Base-by-base conservation (phyloP, 257 asterid species). In the Petunia axillaris region DNA sequence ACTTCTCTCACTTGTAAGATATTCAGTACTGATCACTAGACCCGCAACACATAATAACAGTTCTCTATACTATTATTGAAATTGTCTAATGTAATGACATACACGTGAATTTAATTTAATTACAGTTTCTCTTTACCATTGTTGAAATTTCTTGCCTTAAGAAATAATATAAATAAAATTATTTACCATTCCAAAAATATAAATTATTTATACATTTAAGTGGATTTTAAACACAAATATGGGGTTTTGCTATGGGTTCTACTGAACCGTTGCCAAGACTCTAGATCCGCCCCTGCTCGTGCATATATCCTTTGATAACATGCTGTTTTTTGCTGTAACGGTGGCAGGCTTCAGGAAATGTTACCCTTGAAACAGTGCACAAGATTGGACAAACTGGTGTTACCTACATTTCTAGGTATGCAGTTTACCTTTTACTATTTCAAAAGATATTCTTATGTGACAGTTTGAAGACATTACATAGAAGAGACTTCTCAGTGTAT, bases 321-420 rank as follows among this genome's bases (percentile, higher is more conserved):
- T 6, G 43, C 50, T 15, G 73, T 57, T 10, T 46, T 71, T 46
- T 67, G 59, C 83, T 81, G 71, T 67, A 80, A 82, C 59, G 58
- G 75, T 86, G 77, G 79, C 90, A 95, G 99, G 98, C 99, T 14
- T 95, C 99, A 80, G 99, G 99, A 85, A 95, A 95, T 87, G 98
- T 95, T 77, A 95, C 97, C 78, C 91, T 93, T 80, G 97, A 95
- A 79, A 93, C 97, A 6, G 93, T 93, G 65, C 87, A 91, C 87
- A 85, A 88, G 90, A 95, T 93, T 81, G 99, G 99, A 80, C 94
- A 92, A 85, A 92, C 97, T 11, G 97, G 99, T 59, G 99, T 95
- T 64, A 92, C 94, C 81, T 95, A 90, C 88, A 93, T 95, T 81
- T 95, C 99, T 6, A 95, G 98, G 99, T 94, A 84, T 16, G 73